Base-by-base conservation (phyloP, 2,329 filamentous ascomycete species). In the Penicillium sp. region DNA sequence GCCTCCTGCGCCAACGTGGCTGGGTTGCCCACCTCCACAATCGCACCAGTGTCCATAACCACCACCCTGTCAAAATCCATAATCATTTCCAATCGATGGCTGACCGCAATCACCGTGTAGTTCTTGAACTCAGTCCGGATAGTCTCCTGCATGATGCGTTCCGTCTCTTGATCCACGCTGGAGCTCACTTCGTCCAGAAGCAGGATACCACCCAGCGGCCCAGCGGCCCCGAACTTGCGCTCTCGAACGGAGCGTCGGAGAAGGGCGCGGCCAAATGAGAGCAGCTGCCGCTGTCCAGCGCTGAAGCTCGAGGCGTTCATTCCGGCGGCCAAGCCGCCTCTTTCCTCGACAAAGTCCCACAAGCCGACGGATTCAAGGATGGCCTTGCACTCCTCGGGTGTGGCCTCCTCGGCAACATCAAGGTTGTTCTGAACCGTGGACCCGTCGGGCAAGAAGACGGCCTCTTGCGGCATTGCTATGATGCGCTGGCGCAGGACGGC, bases 141-240 rank as follows among this genome's bases (percentile, higher is more conserved):
- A 2, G 88, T 78, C 14, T 82, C 76, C 72, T 89, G 86, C 58
- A 88, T 86, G 25, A 80, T 79, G 22, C 79, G 78, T 0, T 87
- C 86, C 1, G 87, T 89, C 58, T 78, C 80, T 51, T 82, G 81
- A 59, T 89, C 87, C 54, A 89, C 87, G 0, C 83, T 86, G 2
- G 86, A 86, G 3, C 87, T 89, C 2, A 86, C 87, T 71, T 89
- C 86, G 61, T 89, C 86, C 28, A 89, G 83, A 14, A 89, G 82
- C 22, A 89, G 16, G 26, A 54, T 42, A 22, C 51, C 51, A 16
- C 51, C 35, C 35, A 37, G 35, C 35, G 7, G 35, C 35, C 35
- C 35, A 37, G 3, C 35, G 35, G 35, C 35, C 35, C 35, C 35
- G 35, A 37, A 37, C 35, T 37, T 37, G 35, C 35, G 35, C 35